A percentile compares a stretch with the other conserved stretches of the same genome.
These are phyloP conservation scores for Nitzschia palea DNA, from an alignment of 108 stramenopile genomes.

Conservation along the genomic window DNA sequence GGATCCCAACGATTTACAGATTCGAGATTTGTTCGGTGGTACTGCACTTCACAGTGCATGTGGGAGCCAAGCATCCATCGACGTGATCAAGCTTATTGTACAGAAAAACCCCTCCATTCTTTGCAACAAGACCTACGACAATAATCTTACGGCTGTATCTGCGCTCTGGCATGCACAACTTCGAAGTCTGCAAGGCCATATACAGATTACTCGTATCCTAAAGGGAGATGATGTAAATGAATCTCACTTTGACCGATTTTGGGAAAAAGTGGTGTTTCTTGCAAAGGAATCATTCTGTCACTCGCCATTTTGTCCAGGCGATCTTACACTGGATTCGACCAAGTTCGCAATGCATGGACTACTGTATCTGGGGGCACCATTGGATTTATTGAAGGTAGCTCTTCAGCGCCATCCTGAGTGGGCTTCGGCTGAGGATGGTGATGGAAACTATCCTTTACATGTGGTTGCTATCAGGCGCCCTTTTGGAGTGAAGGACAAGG, in stretches of 20 bases:
- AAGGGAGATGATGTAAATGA: conserved; percentile 18
- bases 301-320: conserved; percentile 9
- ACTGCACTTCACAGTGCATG: conserved; percentile 47
- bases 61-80: conserved; percentile 30
- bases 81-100: conserved; percentile 30
- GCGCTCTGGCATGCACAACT: conserved; percentile 43
- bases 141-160: conserved; percentile 28
- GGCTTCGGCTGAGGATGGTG: conserved; percentile 20
- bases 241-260: conserved; percentile 42
- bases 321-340: background rate
- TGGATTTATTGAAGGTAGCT: conserved; percentile 35
- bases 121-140: conserved; percentile 24
- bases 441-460: conserved; percentile 45
- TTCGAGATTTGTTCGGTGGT: conserved; percentile 38
- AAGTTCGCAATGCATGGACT: conserved; percentile 32
- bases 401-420: conserved; percentile 31
- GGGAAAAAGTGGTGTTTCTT: conserved; percentile 38
- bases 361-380: conserved; percentile 17
- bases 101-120: conserved; percentile 24
- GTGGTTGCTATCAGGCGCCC: conserved; percentile 24
- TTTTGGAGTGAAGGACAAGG: conserved; percentile 37
- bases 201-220: conserved; percentile 32
- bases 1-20: conserved; percentile 27
- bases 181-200: conserved; percentile 32
- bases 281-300: conserved; percentile 14